Base-by-base conservation (phyloP, 257 asterid genomes). In the Osmanthus fragrans region DNA sequence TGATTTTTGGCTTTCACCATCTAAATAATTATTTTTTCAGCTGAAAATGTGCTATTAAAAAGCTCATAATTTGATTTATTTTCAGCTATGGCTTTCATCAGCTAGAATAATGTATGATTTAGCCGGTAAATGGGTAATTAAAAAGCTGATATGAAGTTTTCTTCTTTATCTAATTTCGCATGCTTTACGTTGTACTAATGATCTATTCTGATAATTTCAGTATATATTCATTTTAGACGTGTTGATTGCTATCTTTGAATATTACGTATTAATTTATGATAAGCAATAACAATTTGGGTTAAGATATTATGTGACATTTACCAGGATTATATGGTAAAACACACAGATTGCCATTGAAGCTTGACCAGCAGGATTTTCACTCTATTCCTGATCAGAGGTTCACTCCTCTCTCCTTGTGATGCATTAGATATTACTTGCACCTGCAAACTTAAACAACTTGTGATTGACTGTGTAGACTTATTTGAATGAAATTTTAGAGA, bases 281-380 rank as follows among this genome's bases (percentile, higher is more conserved):
- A 51, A 29, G 49, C 84, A 77, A 68, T 79, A 60, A 30, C 58
- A 16, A 58, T 76, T 10, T 79, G 76, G 74, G 73, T 66, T 58
- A 47, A 37, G 54, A 37, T 76, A 68, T 79, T 45, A 66, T 81
- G 47, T 74, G 36, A 47, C 68, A 45, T 80, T 63, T 77, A 72
- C 60, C 90, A 95, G 99, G 96, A 27, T 82, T 90, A 80, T 91
- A 96, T 13, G 77, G 87, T 77, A 87, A 83, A 74, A 79, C 81
- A 25, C 73, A 80, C 80, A 81, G 75, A 68, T 78, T 67, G 69
- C 88, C 80, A 10, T 71, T 86, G 72, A 90, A 91, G 87, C 86
- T 83, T 54, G 91, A 85, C 67, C 88, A 60, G 70, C 77, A 71
- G 74, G 90, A 84, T 77, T 4, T 73, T 70, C 40, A 37, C 10